A percentile compares a stretch with the other conserved stretches of the same genome.
These are phyloP conservation scores for Nothophoma quercina DNA, from an alignment of 2,329 filamentous ascomycete genomes.

Conservation along the genomic window DNA sequence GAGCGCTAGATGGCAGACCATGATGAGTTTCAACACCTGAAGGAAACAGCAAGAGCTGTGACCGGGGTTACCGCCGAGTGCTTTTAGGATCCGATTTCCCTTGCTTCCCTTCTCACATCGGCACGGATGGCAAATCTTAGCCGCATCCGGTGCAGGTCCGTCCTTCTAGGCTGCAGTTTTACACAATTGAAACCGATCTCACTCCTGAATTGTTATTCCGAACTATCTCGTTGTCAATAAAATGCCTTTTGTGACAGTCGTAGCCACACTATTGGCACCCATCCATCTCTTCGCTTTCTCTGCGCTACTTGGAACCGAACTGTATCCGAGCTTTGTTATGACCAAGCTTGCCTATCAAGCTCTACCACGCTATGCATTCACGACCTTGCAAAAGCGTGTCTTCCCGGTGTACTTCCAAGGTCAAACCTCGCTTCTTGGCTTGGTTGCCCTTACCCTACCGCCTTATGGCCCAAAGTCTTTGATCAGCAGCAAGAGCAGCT, in stretches of 20 bases:
- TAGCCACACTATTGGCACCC: slow-evolving; percentile 26
- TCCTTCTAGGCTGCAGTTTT: background rate
- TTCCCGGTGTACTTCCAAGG: slow-evolving; percentile 52
- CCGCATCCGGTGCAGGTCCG: background rate
- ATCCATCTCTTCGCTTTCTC: slow-evolving; percentile 52
- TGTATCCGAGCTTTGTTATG: slow-evolving; percentile 53
- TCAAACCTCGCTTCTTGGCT: slow-evolving; percentile 46
- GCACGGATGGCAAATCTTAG: background rate
- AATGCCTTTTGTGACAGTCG: slow-evolving; percentile 10
- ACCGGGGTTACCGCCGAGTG: no score
- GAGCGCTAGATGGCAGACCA: slow-evolving; percentile 4
- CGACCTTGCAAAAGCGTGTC: slow-evolving; percentile 49
- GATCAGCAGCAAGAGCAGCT: slow-evolving; percentile 25
- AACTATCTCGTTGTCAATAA: background rate
- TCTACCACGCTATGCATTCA: slow-evolving; percentile 50
- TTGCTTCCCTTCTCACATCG: background rate
- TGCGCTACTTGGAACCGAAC: slow-evolving; percentile 49
- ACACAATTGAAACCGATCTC: background rate
- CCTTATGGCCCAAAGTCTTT: slow-evolving; percentile 43
- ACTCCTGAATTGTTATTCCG: background rate
- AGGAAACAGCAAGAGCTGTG: background rate
- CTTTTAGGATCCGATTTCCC: no score
- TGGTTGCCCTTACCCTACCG: slow-evolving; percentile 47
- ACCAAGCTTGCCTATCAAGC: slow-evolving; percentile 50
- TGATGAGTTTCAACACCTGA: background rate